Evolutionary conservation across 352 stramenopile genomes (phyloP), one percentile per base, ranked within the genome.

Genomic region (Pythium brachiatum): DNA sequence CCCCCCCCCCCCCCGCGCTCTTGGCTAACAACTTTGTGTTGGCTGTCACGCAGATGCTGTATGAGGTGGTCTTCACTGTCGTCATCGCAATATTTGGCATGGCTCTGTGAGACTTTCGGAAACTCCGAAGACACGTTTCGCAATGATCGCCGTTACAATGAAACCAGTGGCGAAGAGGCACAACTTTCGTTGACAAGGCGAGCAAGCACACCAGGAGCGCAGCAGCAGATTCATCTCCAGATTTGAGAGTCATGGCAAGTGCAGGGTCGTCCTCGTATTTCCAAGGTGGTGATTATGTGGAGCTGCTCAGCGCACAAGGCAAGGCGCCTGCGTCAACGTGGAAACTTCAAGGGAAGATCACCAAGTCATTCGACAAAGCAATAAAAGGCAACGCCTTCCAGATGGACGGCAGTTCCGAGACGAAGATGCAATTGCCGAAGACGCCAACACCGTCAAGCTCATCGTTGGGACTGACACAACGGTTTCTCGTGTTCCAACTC

Each of bases 361-460:
- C 74, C 29, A 90, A 90, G 56, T 75, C 74, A 7, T 96, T 93
- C 34, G 86, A 95, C 52, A 95, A 94, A 54, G 36, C 62, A 0
- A 89, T 92, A 54, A 91, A 84, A 51, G 80, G 76, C 48, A 93
- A 95, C 59, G 73, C 76, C 3, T 94, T 91, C 61, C 65, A 81
- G 20, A 77, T 94, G n/a, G 83, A 92, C 36, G 86, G 88, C 23
- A 75, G 70, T 60, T 71, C 82, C 1, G 84, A 91, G 56, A 94
- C 84, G 9, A 88, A 87, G 53, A 89, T 96, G 77, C 79, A 94
- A 53, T 61, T 94, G 18, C 87, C 87, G 3, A 94, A 95, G 66
- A 64, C 61, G n/a, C 12, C 62, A 9, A 62, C 53, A 0, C 11
- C 64, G 29, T 68, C 70, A 0, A 64, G 63, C 7, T 65, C 69